phyloP scores from a whole-genome alignment of 345 rosid species.

The Triadica sebifera region DNA sequence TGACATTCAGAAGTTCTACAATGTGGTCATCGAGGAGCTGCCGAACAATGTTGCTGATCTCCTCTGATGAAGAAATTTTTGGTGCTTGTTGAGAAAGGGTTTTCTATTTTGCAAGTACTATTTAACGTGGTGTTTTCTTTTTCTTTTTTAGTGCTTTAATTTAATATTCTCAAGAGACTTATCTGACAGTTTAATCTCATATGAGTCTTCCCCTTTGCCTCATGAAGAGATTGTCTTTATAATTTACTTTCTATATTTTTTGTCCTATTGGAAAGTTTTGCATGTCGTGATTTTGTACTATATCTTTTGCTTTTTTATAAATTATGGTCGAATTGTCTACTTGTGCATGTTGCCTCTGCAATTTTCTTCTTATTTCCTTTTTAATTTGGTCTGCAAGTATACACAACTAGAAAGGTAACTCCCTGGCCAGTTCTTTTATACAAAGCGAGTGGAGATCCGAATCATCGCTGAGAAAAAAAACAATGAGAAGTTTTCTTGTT shows the following conservation, averaged over 20 bases:
- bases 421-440: no score
- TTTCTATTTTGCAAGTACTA: constrained; percentile 33
- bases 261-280: constrained; percentile 15
- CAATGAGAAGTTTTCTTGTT: no score
- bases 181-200: constrained; percentile 42
- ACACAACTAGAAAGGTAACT: no score
- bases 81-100: constrained; percentile 33
- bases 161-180: constrained; percentile 28
- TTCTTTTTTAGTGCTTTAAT: constrained; percentile 24
- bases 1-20: constrained; percentile 40
- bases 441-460: no score
- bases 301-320: neutral
- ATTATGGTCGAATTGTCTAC: neutral
- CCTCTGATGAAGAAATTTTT: constrained; percentile 38
- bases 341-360: neutral
- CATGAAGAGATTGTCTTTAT: constrained; percentile 15
- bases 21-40: constrained; percentile 44
- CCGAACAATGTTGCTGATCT: constrained; percentile 51
- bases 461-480: no score
- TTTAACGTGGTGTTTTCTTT: constrained; percentile 15
- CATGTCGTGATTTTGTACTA: neutral
- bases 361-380: neutral
- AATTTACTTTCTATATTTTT: neutral
- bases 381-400: neutral
- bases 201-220: constrained; percentile 31